Conservation (phyloP, 2,329 filamentous ascomycete genomes). For the Alternaria gansuensis region DNA sequence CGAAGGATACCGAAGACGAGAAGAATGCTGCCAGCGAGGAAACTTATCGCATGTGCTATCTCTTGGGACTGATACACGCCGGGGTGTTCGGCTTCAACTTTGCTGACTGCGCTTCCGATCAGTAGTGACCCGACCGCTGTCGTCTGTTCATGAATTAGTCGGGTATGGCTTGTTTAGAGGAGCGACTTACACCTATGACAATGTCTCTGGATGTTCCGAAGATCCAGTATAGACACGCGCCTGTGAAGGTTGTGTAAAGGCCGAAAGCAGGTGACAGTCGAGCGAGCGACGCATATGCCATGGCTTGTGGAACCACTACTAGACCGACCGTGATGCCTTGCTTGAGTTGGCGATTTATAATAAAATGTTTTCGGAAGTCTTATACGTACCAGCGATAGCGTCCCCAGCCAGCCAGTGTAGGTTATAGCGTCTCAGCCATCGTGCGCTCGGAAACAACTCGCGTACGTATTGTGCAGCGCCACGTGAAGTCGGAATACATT, state of each 20-base stretch:
- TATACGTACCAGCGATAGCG: constrained; percentile 40
- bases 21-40: constrained; percentile 81
- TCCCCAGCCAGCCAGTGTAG: constrained; percentile 45
- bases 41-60: constrained; percentile 79
- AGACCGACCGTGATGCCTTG: constrained; percentile 69
- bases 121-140: constrained; percentile 95
- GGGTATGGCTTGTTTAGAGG: neutral
- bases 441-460: constrained; percentile 41
- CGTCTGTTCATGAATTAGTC: constrained; percentile 63
- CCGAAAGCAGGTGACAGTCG: constrained; percentile 80
- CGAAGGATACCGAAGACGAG: constrained; percentile 79
- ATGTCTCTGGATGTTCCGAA: constrained; percentile 98
- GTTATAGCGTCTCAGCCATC: constrained; percentile 44
- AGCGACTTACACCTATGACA: constrained; percentile 79
- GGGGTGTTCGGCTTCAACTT: constrained; percentile 67
- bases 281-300: constrained; percentile 90
- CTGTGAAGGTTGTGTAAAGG: constrained; percentile 94
- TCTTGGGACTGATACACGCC: constrained; percentile 66
- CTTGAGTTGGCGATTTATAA: neutral
- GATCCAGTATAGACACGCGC: constrained; percentile 92
- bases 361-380: too few relatives aligned
- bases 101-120: constrained; percentile 77
- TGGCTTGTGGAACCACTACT: constrained; percentile 89
- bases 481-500: constrained; percentile 35
- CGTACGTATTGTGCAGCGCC: constrained; percentile 37